Conservation (phyloP, 2,329 filamentous ascomycete species). For the Penicillium sp. region DNA sequence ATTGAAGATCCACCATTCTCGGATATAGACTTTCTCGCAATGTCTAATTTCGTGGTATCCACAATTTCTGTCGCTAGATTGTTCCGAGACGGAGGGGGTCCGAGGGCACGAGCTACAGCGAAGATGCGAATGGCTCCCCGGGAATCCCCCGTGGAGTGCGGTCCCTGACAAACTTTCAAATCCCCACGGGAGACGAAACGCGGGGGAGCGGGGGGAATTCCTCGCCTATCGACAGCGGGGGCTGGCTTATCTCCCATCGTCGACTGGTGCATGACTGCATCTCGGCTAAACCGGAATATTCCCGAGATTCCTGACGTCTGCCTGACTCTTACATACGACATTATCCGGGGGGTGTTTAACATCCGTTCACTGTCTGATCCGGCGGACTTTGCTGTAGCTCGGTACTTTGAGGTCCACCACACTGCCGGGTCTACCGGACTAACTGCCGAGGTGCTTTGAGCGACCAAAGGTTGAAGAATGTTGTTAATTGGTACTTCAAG, state of each 20-base stretch:
- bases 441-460: background rate
- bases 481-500: background rate
- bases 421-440: background rate
- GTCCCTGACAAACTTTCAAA: background rate
- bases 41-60: background rate
- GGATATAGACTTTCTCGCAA: background rate
- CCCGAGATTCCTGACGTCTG: background rate
- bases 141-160: constrained; percentile 8
- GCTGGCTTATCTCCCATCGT: background rate
- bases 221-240: background rate
- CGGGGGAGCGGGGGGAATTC: constrained; percentile 1
- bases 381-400: background rate
- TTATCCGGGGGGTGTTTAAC: background rate
- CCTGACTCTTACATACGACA: background rate
- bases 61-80: background rate
- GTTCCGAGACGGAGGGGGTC: background rate
- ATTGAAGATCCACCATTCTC: constrained; percentile 2
- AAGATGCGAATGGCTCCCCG: constrained; percentile 5
- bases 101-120: background rate
- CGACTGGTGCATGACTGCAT: background rate
- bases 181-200: constrained; percentile 3
- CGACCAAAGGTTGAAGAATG: background rate
- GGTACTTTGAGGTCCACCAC: background rate
- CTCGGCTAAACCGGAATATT: background rate
- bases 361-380: background rate